Evolutionary conservation across 2,329 filamentous ascomycete species (phyloP), one percentile per base, ranked within the genome.

Genomic region (Alternaria ethzedia): DNA sequence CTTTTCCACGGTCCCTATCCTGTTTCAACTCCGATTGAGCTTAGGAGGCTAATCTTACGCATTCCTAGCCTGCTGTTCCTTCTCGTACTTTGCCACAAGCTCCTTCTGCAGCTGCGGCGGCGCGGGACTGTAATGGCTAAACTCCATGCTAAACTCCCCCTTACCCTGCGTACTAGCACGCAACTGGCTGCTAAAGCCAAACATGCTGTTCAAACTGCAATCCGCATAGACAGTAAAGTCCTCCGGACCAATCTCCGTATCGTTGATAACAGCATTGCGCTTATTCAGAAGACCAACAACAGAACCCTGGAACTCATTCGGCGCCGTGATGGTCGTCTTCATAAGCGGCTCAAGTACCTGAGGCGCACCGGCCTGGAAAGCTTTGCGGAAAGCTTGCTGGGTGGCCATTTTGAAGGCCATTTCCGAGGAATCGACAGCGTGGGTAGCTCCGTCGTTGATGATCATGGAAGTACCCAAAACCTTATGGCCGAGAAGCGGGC

Each of bases 131-230:
- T 99, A 99, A 83, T 98, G 96, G 81, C 92, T 96, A 77, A 99
- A 99, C 83, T 99, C 96, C 96, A 99, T 98, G 75, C 88, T 91
- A 79, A 97, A 99, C 84, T 99, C 96, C 75, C 96, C 96, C 87
- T 99, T 99, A 66, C 96, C 96, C 84, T 99, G 96, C 3, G 94
- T 98, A 21, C 94, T 92, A 13, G 96, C 96, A 73, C 96, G 88
- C 70, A 99, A 83, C 82, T 97, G 92, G 45, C 90, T 92, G 75
- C 90, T 94, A 84, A 99, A 98, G 67, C 96, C 96, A 80, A 99
- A 99, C 96, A 99, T 99, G 79, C 91, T 89, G 80, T 98, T 97
- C 79, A 99, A 82, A 79, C 91, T 94, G 84, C 94, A 97, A 83
- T 98, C 96, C 25, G 94, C 94, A 59, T 90, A 89, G 62, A 98